phyloP scores from a whole-genome alignment of 805 yeast genomes.

The Candida pseudofarinosa region DNA sequence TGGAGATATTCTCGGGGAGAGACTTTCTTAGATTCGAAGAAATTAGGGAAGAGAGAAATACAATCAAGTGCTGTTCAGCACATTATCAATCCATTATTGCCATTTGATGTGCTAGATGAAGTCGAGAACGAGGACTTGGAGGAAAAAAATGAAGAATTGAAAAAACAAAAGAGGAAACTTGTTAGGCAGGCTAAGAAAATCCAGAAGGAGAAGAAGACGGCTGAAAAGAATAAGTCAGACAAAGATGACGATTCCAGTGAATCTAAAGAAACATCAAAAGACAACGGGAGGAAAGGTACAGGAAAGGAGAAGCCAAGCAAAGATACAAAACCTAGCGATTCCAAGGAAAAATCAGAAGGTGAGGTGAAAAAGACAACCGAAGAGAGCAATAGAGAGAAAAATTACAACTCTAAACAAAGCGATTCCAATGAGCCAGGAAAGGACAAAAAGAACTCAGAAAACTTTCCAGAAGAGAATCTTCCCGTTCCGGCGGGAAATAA shows the following conservation, averaged over 20 bases:
- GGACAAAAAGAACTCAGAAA: background rate
- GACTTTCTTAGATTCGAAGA: background rate
- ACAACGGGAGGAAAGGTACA: conserved; percentile 5
- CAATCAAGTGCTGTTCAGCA: background rate
- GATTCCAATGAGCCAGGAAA: background rate
- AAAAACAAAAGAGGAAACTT: conserved; percentile 24
- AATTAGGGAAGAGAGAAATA: background rate
- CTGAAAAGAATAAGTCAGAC: background rate
- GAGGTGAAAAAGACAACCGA: background rate
- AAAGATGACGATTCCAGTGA: conserved; percentile 7
- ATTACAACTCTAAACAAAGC: background rate
- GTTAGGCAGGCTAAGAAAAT: conserved; percentile 17
- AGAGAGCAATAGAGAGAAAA: background rate
- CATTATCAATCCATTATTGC: conserved; percentile 35
- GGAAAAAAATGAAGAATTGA: conserved; percentile 23
- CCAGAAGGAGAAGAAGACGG: conserved; percentile 4
- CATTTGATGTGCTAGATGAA: conserved; percentile 39
- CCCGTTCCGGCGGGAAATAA: background rate
- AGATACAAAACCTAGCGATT: conserved; percentile 8
- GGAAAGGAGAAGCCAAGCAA: conserved; percentile 7
- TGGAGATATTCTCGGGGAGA: too few relatives aligned
- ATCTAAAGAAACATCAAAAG: conserved; percentile 4
- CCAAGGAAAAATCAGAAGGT: background rate
- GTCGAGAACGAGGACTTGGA: conserved; percentile 28
- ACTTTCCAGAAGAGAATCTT: background rate